Conservation (phyloP, 208 protist species). For the Leishmania guyanensis region DNA sequence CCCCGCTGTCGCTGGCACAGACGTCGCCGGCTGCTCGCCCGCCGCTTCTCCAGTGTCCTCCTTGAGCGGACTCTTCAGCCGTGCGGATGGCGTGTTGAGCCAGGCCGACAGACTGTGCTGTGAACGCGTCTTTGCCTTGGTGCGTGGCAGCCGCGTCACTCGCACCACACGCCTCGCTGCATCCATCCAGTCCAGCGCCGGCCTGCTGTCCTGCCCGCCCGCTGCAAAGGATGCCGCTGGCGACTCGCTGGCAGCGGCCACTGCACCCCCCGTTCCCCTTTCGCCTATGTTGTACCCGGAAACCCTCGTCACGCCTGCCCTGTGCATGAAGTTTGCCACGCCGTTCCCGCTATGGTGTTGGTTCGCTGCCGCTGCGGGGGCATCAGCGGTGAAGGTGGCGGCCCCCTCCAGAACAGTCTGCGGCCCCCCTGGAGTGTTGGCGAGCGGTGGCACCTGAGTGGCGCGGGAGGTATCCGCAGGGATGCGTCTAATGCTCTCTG, state of each 20-base stretch:
- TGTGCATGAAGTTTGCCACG: slow-evolving; percentile 48
- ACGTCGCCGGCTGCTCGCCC: slow-evolving; percentile 1
- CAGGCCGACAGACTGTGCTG: slow-evolving; percentile 76
- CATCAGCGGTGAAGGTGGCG: background rate
- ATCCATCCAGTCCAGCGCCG: slow-evolving; percentile 60
- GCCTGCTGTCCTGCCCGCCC: background rate
- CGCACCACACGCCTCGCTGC: slow-evolving; percentile 55
- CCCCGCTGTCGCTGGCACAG: background rate
- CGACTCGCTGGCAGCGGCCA: background rate
- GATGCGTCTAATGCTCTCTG: slow-evolving; percentile 13
- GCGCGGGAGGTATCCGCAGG: slow-evolving; percentile 14
- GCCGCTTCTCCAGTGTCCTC: slow-evolving; percentile 8
- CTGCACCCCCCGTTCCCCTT: background rate
- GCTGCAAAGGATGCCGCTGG: background rate
- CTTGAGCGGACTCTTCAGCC: slow-evolving; percentile 12
- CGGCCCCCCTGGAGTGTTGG: slow-evolving; percentile 5
- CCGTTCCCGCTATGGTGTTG: slow-evolving; percentile 7
- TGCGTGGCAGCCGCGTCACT: slow-evolving; percentile 47
- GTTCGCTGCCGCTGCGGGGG: background rate
- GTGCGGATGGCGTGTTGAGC: slow-evolving; percentile 63
- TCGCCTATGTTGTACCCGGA: slow-evolving; percentile 49
- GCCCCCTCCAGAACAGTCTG: slow-evolving; percentile 21
- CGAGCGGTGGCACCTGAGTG: background rate
- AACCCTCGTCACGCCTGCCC: slow-evolving; percentile 46
- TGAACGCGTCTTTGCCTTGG: slow-evolving; percentile 45